Base-by-base conservation (phyloP, 768 basidiomycete species). In the Macrolepiota dolichaula region DNA sequence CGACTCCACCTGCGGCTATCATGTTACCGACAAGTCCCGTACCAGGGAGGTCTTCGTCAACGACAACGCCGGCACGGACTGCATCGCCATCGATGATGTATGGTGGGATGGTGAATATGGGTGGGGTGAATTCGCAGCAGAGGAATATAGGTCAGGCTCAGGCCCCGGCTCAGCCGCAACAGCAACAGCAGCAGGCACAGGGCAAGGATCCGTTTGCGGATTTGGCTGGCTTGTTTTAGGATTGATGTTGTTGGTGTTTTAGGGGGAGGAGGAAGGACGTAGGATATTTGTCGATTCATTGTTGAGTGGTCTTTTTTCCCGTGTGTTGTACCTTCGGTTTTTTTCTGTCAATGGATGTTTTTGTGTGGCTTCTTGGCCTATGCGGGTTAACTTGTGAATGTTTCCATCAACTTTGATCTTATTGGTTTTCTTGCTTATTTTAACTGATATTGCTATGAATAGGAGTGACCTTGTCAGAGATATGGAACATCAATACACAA, bases 181-280 rank as follows among this genome's bases (percentile, higher is more conserved):
- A 61, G 11, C 75, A 66, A 55, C 67, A 57, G 49, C 61, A 63
- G 49, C 64, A 59, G n/a, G 66, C 68, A 47, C 79, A 82, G 63
- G 78, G 75, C 59, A 94, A 91, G 70, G 92, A 94, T 72, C 92
- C 92, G 44, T 94, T 94, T 67, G 90, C 91, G 5, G 92, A 94
- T 74, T 77, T 94, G 37, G 91, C 81, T 2, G 87, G 87, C 19
- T 73, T 94, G 57, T 92, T 94, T 71, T 94, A 61, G 68, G 3
- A 6, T 52, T 69, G 2, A 7, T n/a, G 11, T 2, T 12, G 52
- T n/a, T 4, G 19, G 13, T 46, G 9, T 22, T 32, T 32, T 25
- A 15, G 40, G 25, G 13, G 37, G 38, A 19, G 2, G 22, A 13
- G 42, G 54, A 10, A n/a, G 42, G 17, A n/a, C n/a, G 15, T 44